phyloP scores from a whole-genome alignment of 331 rosid species.

The Rhamnella rubrinervis region DNA sequence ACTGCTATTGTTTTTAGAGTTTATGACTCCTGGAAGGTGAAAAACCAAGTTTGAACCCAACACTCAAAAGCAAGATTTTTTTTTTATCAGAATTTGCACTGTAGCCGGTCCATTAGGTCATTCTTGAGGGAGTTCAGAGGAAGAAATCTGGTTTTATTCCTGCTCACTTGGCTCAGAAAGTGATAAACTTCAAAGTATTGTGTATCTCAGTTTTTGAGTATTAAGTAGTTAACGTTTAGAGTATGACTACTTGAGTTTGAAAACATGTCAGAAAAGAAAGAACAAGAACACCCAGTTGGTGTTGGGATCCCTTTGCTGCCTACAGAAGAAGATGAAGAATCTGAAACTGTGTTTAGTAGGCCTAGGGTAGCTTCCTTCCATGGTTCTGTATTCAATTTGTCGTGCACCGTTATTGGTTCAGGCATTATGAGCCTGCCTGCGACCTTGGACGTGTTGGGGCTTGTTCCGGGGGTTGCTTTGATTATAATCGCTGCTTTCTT shows the following conservation, averaged over 20 bases:
- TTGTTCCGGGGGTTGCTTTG: slow-evolving; percentile 23
- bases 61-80: too few relatives aligned
- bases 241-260: background rate
- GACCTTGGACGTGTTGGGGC: slow-evolving; percentile 26
- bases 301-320: slow-evolving; percentile 13
- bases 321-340: background rate
- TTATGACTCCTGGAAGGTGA: too few relatives aligned
- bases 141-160: too few relatives aligned
- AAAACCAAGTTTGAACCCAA: too few relatives aligned
- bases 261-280: background rate
- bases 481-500: slow-evolving; percentile 24
- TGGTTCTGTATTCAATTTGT: slow-evolving; percentile 29
- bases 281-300: background rate
- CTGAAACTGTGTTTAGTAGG: background rate
- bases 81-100: too few relatives aligned
- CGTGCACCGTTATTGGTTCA: slow-evolving; percentile 23
- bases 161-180: too few relatives aligned
- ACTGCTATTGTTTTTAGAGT: too few relatives aligned
- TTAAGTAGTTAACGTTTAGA: too few relatives aligned
- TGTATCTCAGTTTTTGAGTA: too few relatives aligned
- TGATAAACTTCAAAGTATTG: too few relatives aligned
- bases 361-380: slow-evolving; percentile 21
- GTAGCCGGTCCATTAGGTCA: too few relatives aligned
- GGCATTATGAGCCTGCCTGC: slow-evolving; percentile 35
- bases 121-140: too few relatives aligned